Conservation (phyloP, 1,139 yeast genomes). For the Meyerozyma smithsonii region DNA sequence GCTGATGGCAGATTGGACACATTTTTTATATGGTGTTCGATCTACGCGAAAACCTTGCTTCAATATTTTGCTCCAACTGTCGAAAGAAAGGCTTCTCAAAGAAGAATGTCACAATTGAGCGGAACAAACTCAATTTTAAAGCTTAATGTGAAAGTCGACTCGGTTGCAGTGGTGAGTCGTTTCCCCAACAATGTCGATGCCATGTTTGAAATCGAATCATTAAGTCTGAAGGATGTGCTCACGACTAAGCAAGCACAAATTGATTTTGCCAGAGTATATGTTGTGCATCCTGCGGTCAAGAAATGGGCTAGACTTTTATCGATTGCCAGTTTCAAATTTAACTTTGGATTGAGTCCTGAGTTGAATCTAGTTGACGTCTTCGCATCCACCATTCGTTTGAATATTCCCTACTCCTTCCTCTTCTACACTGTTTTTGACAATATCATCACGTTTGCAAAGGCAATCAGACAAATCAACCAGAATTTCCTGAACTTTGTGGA, state of each 20-base stretch:
- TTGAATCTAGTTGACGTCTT: slow-evolving; percentile 15
- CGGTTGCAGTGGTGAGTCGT: slow-evolving; percentile 41
- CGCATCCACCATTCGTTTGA: slow-evolving; percentile 28
- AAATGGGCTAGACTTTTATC: slow-evolving; percentile 40
- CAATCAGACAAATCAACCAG: slow-evolving; percentile 48
- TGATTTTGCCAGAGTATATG: slow-evolving; percentile 43
- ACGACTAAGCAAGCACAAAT: slow-evolving; percentile 26
- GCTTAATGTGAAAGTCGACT: slow-evolving; percentile 33
- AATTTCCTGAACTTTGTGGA: slow-evolving; percentile 43
- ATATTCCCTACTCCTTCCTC: slow-evolving; percentile 58
- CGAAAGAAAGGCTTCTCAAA: slow-evolving; percentile 23
- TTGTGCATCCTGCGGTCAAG: slow-evolving; percentile 50
- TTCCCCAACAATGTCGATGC: slow-evolving; percentile 50
- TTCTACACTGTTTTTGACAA: slow-evolving; percentile 67
- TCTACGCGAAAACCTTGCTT: slow-evolving; percentile 36
- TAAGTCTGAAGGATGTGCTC: slow-evolving; percentile 27
- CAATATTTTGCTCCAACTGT: slow-evolving; percentile 34
- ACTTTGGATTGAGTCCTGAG: slow-evolving; percentile 11
- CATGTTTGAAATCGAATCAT: slow-evolving; percentile 45
- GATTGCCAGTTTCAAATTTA: slow-evolving; percentile 32
- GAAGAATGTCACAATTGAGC: slow-evolving; percentile 21
- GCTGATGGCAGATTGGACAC: slow-evolving; percentile 38
- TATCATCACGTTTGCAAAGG: slow-evolving; percentile 55
- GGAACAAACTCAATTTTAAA: slow-evolving; percentile 22
- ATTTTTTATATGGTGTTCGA: slow-evolving; percentile 40